Evolutionary conservation across 352 stramenopile species (phyloP).

Genomic region (Peronospora farinosa): DNA sequence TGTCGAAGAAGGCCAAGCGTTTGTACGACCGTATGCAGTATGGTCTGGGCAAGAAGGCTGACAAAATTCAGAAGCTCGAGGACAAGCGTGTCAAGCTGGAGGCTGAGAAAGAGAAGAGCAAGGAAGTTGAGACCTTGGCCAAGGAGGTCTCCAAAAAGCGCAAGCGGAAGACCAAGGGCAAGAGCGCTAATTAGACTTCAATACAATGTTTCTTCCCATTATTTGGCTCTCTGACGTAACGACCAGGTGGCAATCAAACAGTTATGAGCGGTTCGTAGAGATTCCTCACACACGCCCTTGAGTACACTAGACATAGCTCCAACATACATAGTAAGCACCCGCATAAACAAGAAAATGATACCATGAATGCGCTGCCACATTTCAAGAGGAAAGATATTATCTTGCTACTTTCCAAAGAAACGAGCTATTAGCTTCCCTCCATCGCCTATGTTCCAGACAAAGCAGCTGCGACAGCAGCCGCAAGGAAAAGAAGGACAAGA

Average conservation of each 20-base stretch:
- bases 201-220: slow-evolving; percentile 22
- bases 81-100: slow-evolving; percentile 70
- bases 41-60: slow-evolving; percentile 81
- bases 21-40: slow-evolving; percentile 91
- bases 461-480: slow-evolving; percentile 22
- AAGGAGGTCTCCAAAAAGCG: slow-evolving; percentile 36
- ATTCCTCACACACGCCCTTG: not conserved
- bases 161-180: slow-evolving; percentile 32
- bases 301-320: not conserved
- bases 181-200: slow-evolving; percentile 32
- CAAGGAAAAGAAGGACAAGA: slow-evolving; percentile 31
- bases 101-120: slow-evolving; percentile 48
- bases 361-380: not conserved
- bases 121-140: slow-evolving; percentile 20
- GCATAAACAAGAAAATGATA: not conserved
- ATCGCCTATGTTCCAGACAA: slow-evolving; percentile 26
- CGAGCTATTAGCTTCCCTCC: slow-evolving; percentile 26
- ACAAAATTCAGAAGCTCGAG: slow-evolving; percentile 82
- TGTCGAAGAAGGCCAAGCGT: slow-evolving; percentile 90
- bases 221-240: not conserved
- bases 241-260: not conserved
- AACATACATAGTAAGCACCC: not conserved
- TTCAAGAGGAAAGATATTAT: slow-evolving; percentile 34
- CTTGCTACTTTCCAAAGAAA: slow-evolving; percentile 44
- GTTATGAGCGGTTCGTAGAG: not conserved